Percentiles rank a stretch among this genome's conserved stretches.
These are phyloP conservation scores for Mortierella sp. DNA, from an alignment of 371 early-diverging fungal genomes.

Conservation along the genomic window DNA sequence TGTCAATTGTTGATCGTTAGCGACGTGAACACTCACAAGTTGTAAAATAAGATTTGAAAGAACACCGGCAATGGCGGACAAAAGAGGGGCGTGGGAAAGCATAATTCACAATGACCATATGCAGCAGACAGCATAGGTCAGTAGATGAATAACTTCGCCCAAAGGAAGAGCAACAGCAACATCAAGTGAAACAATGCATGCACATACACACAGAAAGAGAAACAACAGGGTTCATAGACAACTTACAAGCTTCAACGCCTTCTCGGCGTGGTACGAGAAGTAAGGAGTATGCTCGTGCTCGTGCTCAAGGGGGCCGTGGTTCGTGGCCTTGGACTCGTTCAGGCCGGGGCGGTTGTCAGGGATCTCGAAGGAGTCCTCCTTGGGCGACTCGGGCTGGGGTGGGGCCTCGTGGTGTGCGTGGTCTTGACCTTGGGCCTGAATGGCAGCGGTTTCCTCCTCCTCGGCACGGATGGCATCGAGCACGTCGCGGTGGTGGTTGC, in stretches of 20 bases:
- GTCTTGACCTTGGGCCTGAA: slow-evolving; percentile 5
- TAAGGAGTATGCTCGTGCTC: slow-evolving; percentile 52
- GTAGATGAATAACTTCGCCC: background rate
- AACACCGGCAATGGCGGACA: background rate
- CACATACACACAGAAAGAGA: background rate
- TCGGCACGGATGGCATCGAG: slow-evolving; percentile 37
- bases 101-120: background rate
- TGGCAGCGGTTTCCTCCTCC: slow-evolving; percentile 22
- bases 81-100: slow-evolving; percentile 6
- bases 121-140: background rate
- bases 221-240: background rate
- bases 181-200: background rate
- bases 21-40: background rate
- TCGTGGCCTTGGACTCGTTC: slow-evolving; percentile 37
- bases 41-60: background rate
- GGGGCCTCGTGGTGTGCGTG: slow-evolving; percentile 18
- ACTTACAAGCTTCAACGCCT: slow-evolving; percentile 51
- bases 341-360: slow-evolving; percentile 40
- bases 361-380: slow-evolving; percentile 52
- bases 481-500: slow-evolving; percentile 44
- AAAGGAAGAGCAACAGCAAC: background rate
- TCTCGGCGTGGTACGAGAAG: slow-evolving; percentile 54
- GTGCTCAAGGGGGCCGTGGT: slow-evolving; percentile 26
- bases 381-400: slow-evolving; percentile 16
- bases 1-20: background rate